Conservation (phyloP, 1,284 basidiomycete genomes). For the Leccinum fuscescens region DNA sequence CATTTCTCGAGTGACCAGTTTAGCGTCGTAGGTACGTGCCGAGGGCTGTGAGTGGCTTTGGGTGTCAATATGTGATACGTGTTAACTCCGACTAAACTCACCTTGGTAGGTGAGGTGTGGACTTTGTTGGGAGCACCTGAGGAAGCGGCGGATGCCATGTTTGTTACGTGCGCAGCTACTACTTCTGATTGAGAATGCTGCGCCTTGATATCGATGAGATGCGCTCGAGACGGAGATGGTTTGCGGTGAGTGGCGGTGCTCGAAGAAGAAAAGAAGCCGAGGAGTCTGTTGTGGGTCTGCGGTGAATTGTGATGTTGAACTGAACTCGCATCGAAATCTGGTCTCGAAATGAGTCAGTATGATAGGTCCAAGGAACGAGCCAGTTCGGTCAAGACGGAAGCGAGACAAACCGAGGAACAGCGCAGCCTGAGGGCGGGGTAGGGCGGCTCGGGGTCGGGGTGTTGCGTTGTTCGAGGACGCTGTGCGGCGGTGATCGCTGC, state of each 20-base stretch:
- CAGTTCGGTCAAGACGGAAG: constrained; percentile 6
- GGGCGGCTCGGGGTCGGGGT: constrained; percentile 18
- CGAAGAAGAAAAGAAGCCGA: constrained; percentile 22
- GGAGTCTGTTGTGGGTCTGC: constrained; percentile 12
- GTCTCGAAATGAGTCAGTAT: constrained; percentile 12
- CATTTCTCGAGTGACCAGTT: constrained; percentile 75
- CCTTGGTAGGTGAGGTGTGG: constrained; percentile 69
- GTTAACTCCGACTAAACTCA: constrained; percentile 33
- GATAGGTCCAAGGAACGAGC: constrained; percentile 2
- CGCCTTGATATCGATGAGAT: constrained; percentile 10
- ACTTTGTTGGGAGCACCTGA: constrained; percentile 28
- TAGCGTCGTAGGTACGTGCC: constrained; percentile 67
- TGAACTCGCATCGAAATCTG: constrained; percentile 15
- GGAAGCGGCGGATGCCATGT: constrained; percentile 29
- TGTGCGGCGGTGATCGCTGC: constrained; percentile 28
- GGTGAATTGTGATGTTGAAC: constrained; percentile 12
- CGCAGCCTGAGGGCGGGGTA: constrained; percentile 13
- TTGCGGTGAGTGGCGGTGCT: constrained; percentile 19
- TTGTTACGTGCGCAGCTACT: constrained; percentile 1
- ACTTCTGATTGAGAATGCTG: constrained; percentile 21
- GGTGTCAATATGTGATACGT: constrained; percentile 5
- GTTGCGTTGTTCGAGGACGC: constrained; percentile 30
- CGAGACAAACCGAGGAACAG: constrained; percentile 18
- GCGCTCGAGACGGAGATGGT: constrained; percentile 11
- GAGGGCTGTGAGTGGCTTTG: constrained; percentile 41